phyloP scores from a whole-genome alignment of 306 rosid species.

The Carpinus fangiana region DNA sequence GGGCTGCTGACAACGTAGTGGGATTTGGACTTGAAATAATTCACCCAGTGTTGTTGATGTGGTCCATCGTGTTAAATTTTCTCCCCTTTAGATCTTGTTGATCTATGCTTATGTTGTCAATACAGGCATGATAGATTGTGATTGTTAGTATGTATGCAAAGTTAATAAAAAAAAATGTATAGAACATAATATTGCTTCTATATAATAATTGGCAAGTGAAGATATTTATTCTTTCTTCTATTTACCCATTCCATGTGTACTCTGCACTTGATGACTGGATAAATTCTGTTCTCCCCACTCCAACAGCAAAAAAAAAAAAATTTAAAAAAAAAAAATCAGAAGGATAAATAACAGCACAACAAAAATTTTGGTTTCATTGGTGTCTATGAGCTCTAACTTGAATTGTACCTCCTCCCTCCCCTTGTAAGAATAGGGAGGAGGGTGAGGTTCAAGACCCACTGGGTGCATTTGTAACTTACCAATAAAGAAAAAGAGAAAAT shows the following conservation, averaged over 20 bases:
- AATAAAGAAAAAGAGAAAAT: neutral
- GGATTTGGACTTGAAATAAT: neutral
- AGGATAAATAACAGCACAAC: neutral
- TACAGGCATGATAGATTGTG: neutral
- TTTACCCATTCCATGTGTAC: neutral
- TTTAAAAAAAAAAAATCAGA: neutral
- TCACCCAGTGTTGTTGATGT: neutral
- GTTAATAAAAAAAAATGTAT: no score
- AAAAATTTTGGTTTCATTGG: neutral
- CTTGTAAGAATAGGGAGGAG: neutral
- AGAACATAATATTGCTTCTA: no score
- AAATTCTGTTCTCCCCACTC: neutral
- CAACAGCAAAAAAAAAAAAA: no score
- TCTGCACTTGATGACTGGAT: neutral
- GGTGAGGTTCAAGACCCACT: neutral
- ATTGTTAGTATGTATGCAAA: no score
- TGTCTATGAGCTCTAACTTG: neutral
- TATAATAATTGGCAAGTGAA: neutral
- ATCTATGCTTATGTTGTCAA: neutral
- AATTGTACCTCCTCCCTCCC: neutral
- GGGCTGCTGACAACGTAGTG: neutral
- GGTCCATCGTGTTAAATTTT: neutral
- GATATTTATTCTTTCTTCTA: neutral
- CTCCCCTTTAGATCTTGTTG: neutral
- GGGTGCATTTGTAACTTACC: neutral